phyloP scores from a whole-genome alignment of 2,329 filamentous ascomycete genomes.

The Fusarium nematophilum region DNA sequence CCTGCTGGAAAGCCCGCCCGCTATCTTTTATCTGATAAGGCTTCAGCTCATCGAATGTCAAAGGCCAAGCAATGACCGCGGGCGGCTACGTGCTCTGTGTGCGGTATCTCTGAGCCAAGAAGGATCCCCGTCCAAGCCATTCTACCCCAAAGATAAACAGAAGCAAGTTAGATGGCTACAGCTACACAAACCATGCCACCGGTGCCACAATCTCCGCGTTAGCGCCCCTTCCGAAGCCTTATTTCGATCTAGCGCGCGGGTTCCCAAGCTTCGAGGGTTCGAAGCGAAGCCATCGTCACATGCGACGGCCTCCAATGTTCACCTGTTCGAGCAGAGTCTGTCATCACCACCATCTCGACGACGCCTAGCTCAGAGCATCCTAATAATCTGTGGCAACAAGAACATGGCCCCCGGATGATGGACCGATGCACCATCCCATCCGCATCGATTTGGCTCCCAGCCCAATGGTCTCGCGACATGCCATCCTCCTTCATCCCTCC shows the following conservation, averaged over 20 bases:
- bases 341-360: not conserved
- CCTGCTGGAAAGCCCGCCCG: not conserved
- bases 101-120: constrained; percentile 21
- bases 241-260: constrained; percentile 1
- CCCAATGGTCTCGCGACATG: constrained; percentile 14
- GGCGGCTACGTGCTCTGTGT: constrained; percentile 13
- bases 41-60: constrained; percentile 20
- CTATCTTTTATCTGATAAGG: constrained; percentile 37
- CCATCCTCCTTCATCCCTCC: constrained; percentile 22
- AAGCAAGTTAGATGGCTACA: constrained; percentile 28
- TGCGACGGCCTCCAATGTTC: not conserved
- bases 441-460: constrained; percentile 22
- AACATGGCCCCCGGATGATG: constrained; percentile 16
- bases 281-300: constrained; percentile 1
- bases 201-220: constrained; percentile 10
- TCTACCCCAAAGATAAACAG: constrained; percentile 33
- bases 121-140: constrained; percentile 6
- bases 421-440: constrained; percentile 30
- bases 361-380: constrained; percentile 4
- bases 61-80: constrained; percentile 14
- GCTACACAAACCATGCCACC: constrained; percentile 7
- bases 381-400: constrained; percentile 12
- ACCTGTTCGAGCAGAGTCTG: not conserved
- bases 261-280: constrained; percentile 1
- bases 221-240: constrained; percentile 2